Percentiles rank a stretch among this genome's conserved stretches.
phyloP scores from a whole-genome alignment of 148 eudicot species.

The Heliosperma pusillum region DNA sequence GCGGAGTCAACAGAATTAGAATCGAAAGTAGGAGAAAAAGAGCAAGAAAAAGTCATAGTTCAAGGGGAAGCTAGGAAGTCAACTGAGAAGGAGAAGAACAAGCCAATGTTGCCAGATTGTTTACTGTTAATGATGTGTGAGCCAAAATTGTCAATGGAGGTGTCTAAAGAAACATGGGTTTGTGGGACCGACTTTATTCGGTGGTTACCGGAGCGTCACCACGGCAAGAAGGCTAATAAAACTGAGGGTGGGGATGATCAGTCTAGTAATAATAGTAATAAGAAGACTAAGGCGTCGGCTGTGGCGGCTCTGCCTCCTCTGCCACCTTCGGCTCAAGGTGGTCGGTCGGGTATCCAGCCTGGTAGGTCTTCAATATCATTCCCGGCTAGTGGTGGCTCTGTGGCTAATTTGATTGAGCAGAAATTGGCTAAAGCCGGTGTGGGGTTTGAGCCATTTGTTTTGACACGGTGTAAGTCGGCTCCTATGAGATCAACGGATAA shows the following conservation, averaged over 20 bases:
- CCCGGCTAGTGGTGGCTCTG: constrained; percentile 46
- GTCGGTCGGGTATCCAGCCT: constrained; percentile 34
- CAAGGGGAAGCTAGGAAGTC: constrained; percentile 14
- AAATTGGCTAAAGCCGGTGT: constrained; percentile 53
- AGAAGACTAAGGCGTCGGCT: constrained; percentile 29
- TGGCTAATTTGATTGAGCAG: constrained; percentile 69
- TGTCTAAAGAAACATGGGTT: constrained; percentile 94
- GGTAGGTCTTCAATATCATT: constrained; percentile 79
- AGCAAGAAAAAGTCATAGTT: neutral
- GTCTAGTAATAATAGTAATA: constrained; percentile 5
- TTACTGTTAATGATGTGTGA: constrained; percentile 87
- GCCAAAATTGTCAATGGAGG: constrained; percentile 96
- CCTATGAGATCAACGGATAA: constrained; percentile 82
- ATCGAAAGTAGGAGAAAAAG: neutral
- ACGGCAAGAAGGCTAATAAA: constrained; percentile 24
- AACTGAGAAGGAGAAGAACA: constrained; percentile 17
- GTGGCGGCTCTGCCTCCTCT: constrained; percentile 11
- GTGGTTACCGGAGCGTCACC: constrained; percentile 48
- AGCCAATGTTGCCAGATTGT: constrained; percentile 70
- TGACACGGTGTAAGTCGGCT: constrained; percentile 88
- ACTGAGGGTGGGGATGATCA: constrained; percentile 28
- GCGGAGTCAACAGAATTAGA: constrained; percentile 27
- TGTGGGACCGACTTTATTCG: constrained; percentile 71
- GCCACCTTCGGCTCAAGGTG: constrained; percentile 18
- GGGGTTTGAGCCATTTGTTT: constrained; percentile 75